A percentile compares a stretch with the other conserved stretches of the same genome.
Evolutionary conservation across 2,329 filamentous ascomycete genomes (phyloP).

Genomic region (Dothistroma septosporum): DNA sequence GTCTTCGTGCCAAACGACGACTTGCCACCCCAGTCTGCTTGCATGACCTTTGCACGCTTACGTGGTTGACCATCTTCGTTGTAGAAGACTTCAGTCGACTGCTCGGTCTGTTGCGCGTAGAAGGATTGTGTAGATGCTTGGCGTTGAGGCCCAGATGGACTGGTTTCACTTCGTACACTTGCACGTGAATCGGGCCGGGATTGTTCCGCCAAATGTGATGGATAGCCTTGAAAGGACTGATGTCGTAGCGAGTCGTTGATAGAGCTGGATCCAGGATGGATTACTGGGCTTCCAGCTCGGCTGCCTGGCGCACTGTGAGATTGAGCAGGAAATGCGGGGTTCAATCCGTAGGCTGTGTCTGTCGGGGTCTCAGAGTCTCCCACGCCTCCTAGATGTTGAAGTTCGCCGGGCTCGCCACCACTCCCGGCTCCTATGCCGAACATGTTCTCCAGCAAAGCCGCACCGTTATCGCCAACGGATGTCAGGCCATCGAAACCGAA

Average conservation of each 20-base stretch:
- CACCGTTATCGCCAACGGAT: conserved; percentile 18
- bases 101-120: conserved; percentile 18
- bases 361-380: conserved; percentile 33
- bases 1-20: conserved; percentile 61
- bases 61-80: conserved; percentile 56
- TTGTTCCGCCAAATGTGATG: conserved; percentile 28
- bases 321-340: conserved; percentile 34
- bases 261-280: conserved; percentile 38
- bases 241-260: conserved; percentile 33
- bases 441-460: conserved; percentile 30
- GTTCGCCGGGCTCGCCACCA: conserved; percentile 18
- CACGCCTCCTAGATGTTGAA: conserved; percentile 26
- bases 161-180: conserved; percentile 34
- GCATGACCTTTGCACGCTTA: conserved; percentile 76
- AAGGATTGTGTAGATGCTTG: conserved; percentile 20
- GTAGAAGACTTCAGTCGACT: conserved; percentile 27
- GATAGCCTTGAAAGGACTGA: conserved; percentile 31
- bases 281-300: conserved; percentile 44
- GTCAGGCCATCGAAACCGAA: conserved; percentile 26
- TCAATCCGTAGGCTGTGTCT: conserved; percentile 27
- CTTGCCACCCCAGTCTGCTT: conserved; percentile 67
- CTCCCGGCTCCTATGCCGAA: conserved; percentile 27
- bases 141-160: conserved; percentile 22
- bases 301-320: conserved; percentile 38
- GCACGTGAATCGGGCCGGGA: conserved; percentile 34